phyloP scores from a whole-genome alignment of 1,284 basidiomycete genomes.

The Somion occarium region DNA sequence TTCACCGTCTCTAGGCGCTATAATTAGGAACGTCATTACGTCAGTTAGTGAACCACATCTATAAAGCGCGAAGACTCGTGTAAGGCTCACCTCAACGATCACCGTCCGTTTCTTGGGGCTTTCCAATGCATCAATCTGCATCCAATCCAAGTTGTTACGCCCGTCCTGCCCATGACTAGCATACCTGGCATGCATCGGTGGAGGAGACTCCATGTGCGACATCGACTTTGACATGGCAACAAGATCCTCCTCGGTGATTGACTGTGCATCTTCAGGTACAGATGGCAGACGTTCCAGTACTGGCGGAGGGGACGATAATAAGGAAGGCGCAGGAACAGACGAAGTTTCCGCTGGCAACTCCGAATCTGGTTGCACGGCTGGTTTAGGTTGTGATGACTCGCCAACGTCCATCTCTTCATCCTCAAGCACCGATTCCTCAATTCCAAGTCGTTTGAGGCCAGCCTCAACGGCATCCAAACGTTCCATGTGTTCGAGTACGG shows the following conservation, averaged over 20 bases:
- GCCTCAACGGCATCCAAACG: conserved; percentile 77
- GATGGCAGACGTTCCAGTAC: conserved; percentile 35
- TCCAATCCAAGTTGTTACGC: conserved; percentile 58
- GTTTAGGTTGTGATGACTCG: conserved; percentile 13
- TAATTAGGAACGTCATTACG: neutral
- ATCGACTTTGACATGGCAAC: conserved; percentile 70
- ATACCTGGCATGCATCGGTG: conserved; percentile 39
- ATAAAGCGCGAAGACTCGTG: too few species aligned
- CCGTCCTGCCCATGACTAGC: conserved; percentile 35
- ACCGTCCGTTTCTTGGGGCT: conserved; percentile 50
- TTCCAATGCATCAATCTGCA: conserved; percentile 43
- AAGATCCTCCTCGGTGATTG: conserved; percentile 65
- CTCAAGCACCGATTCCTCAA: conserved; percentile 47
- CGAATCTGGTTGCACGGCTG: neutral
- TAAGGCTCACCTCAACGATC: conserved; percentile 59
- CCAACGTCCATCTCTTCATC: conserved; percentile 42
- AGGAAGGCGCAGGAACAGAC: conserved; percentile 9
- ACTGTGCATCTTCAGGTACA: conserved; percentile 44
- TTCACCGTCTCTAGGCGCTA: conserved; percentile 72
- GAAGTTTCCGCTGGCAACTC: neutral
- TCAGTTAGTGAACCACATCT: neutral
- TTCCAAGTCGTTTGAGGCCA: conserved; percentile 63
- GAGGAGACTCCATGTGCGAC: conserved; percentile 54
- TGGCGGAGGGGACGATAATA: conserved; percentile 20
- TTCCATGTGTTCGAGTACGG: conserved; percentile 77